Conservation (phyloP, 2,329 filamentous ascomycete genomes). For the Bimuria novae-zelandiae region DNA sequence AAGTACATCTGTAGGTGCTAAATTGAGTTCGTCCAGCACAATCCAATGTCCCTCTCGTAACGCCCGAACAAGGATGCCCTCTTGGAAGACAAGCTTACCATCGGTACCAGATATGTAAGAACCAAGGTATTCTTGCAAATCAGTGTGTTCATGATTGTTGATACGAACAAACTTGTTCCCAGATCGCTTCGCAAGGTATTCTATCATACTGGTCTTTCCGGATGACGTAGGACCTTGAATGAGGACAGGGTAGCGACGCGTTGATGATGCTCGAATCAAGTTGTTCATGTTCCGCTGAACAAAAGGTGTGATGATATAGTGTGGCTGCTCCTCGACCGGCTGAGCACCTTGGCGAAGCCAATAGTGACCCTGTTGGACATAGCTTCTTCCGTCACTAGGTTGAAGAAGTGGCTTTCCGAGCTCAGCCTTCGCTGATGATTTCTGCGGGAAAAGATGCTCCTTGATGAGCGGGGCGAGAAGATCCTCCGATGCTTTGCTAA, state of each 20-base stretch:
- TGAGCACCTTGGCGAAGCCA: constrained; percentile 82
- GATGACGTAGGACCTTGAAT: constrained; percentile 97
- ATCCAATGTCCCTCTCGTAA: constrained; percentile 96
- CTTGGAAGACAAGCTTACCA: constrained; percentile 86
- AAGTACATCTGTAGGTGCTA: constrained; percentile 94
- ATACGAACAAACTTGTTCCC: constrained; percentile 98
- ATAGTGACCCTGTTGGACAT: constrained; percentile 86
- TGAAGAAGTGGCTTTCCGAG: constrained; percentile 77
- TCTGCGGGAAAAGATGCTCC: constrained; percentile 74
- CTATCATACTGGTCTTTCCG: constrained; percentile 99
- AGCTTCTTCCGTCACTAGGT: constrained; percentile 74
- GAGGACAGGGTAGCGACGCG: constrained; percentile 86
- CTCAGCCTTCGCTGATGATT: constrained; percentile 71
- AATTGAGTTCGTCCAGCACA: constrained; percentile 93
- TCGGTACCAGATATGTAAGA: constrained; percentile 87
- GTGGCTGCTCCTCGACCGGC: constrained; percentile 70
- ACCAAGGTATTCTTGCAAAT: constrained; percentile 95
- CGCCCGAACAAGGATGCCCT: constrained; percentile 90
- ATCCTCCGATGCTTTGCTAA: constrained; percentile 80
- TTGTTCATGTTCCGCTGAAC: constrained; percentile 95
- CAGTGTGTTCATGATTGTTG: constrained; percentile 99
- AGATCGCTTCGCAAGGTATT: constrained; percentile 94
- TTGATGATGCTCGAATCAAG: constrained; percentile 89
- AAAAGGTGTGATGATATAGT: constrained; percentile 97
- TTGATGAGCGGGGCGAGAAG: constrained; percentile 79